A percentile compares a stretch with the other conserved stretches of the same genome.
Evolutionary conservation across 192 early-diverging fungal genomes (phyloP).

Genomic region (Podila epigama): DNA sequence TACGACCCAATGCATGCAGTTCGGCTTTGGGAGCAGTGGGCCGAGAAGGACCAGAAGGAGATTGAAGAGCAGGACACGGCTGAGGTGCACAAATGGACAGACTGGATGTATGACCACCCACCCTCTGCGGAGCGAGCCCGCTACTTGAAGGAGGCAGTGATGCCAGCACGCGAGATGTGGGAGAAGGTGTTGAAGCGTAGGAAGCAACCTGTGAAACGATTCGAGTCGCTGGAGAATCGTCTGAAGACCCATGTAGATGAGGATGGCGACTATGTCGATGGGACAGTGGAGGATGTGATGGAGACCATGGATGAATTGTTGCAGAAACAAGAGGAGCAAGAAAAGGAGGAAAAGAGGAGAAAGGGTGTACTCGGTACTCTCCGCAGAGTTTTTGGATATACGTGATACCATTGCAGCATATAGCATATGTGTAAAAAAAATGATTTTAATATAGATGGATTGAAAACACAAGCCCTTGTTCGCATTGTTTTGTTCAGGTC

Average conservation of each 20-base stretch:
- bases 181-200: slow-evolving; percentile 28
- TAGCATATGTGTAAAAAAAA: no score
- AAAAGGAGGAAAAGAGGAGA: slow-evolving; percentile 6
- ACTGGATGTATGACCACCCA: slow-evolving; percentile 51
- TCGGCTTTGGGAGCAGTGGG: slow-evolving; percentile 60
- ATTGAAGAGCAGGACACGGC: slow-evolving; percentile 26
- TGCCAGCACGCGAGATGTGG: slow-evolving; percentile 41
- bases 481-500: no score
- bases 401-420: no score
- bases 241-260: slow-evolving; percentile 12
- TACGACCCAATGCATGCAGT: slow-evolving; percentile 61
- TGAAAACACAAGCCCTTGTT: no score
- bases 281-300: slow-evolving; percentile 26
- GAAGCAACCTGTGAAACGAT: slow-evolving; percentile 24
- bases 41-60: slow-evolving; percentile 38
- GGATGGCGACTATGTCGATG: slow-evolving; percentile 30
- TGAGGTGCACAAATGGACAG: slow-evolving; percentile 46
- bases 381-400: no score
- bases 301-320: slow-evolving; percentile 40
- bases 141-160: slow-evolving; percentile 36
- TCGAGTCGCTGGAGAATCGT: slow-evolving; percentile 17
- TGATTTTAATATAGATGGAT: no score
- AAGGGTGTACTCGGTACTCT: slow-evolving; percentile 19
- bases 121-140: slow-evolving; percentile 42
- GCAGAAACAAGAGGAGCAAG: slow-evolving; percentile 36